Conservation (phyloP, 208 protist genomes). For the Polymyxa betae region DNA sequence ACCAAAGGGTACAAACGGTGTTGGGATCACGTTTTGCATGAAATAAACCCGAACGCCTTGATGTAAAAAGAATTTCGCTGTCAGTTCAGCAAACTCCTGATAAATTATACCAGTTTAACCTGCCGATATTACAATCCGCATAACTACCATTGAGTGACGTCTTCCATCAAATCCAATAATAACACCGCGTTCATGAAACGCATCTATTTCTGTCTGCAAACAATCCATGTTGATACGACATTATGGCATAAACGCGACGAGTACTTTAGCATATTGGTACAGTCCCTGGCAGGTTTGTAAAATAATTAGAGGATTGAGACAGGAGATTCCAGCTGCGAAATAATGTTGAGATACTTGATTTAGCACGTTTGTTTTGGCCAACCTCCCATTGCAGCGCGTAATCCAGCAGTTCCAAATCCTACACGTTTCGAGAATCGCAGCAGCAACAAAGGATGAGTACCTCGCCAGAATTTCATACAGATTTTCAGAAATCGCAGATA, state of each 20-base stretch:
- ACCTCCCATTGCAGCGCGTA: slow-evolving; percentile 21
- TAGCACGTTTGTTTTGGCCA: too few relatives aligned
- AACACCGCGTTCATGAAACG: neutral
- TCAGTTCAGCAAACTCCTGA: slow-evolving; percentile 21
- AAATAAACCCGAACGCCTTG: neutral
- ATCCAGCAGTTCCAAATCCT: slow-evolving; percentile 4
- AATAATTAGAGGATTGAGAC: slow-evolving; percentile 15
- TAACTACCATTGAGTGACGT: neutral
- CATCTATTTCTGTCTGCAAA: neutral
- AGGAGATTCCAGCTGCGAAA: neutral
- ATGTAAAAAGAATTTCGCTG: neutral
- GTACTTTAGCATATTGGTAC: slow-evolving; percentile 7
- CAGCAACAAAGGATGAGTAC: neutral
- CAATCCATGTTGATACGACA: neutral
- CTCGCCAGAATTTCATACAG: neutral
- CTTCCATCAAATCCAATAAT: slow-evolving; percentile 31
- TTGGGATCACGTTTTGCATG: slow-evolving; percentile 45
- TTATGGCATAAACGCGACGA: neutral
- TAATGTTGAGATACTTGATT: too few relatives aligned
- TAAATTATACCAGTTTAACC: neutral
- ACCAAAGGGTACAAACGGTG: slow-evolving; percentile 34
- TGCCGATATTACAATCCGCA: neutral
- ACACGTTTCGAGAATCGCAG: neutral
- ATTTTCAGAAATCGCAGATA: neutral
- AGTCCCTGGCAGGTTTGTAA: slow-evolving; percentile 45